These are phyloP conservation scores for Beauveria sp. DNA, from an alignment of 2,329 filamentous ascomycete species.

Conservation along the genomic window DNA sequence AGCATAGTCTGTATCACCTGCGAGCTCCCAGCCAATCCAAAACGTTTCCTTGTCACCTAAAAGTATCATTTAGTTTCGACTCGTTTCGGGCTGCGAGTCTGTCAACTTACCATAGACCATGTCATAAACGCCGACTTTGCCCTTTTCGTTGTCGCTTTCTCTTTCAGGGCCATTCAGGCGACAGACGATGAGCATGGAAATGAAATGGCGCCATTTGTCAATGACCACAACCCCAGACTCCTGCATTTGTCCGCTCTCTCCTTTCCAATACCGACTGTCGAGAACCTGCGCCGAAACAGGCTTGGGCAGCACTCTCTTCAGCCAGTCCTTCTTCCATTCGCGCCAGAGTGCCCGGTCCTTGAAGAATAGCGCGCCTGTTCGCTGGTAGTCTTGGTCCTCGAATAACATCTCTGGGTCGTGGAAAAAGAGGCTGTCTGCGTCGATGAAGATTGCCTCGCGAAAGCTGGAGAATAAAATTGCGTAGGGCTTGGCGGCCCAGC, in stretches of 20 bases:
- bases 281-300: not conserved
- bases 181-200: conserved; percentile 2
- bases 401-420: not conserved
- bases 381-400: not conserved
- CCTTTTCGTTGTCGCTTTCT: not conserved
- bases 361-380: conserved; percentile 1
- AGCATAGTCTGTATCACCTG: not conserved
- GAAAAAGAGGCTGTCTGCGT: conserved; percentile 5
- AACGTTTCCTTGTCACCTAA: conserved; percentile 5
- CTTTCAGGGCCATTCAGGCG: conserved; percentile 6
- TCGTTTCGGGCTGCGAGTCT: too few relatives aligned
- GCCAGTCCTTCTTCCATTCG: conserved; percentile 5
- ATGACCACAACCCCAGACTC: conserved; percentile 3
- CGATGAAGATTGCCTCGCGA: conserved; percentile 4
- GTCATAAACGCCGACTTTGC: not conserved
- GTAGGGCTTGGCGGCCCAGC: not conserved
- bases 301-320: not conserved
- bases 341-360: not conserved
- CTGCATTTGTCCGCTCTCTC: conserved; percentile 2
- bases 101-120: conserved; percentile 5
- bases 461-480: conserved; percentile 2
- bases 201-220: conserved; percentile 6
- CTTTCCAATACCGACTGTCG: not conserved
- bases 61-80: not conserved
- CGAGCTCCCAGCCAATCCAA: conserved; percentile 5